Base-by-base conservation (phyloP, 805 yeast species). In the Wickerhamomyces hampshirensis region DNA sequence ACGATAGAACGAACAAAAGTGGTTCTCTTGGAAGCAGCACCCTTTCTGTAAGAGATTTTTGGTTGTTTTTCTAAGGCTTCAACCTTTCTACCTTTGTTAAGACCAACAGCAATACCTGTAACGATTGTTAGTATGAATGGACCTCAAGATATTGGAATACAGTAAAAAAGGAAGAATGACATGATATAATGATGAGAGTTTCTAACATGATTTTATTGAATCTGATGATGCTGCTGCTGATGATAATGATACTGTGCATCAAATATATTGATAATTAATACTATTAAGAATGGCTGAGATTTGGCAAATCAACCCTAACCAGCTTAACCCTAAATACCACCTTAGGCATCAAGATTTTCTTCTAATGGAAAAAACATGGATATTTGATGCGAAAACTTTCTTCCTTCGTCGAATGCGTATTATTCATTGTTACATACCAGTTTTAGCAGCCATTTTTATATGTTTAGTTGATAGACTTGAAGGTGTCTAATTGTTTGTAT, bases 51-150 rank as follows among this genome's bases (percentile, higher is more conserved):
- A 50, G 97, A 85, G 63, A 84, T 77, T 69, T 85, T 87, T 71
- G 89, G 84, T 62, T 87, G 82, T 63, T 78, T 80, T 65, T 80
- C 83, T 71, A 82, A 79, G 51, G 81, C 65, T 69, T 85, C 80
- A 74, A 87, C 93, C 75, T 85, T 80, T 94, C 84, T 94, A 73
- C 99, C 99, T 77, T 94, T 91, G 96, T 93, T 94, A 72, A 82
- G 77, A 73, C 99, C 99, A 76, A 81, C 80, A 76, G 96, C 95
- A 71, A 91, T 87, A 73, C 94, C 93, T 79, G 56, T 24, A 26
- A 43, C 23, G 14, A 21, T 14, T 37, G 68, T 65, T 66, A 63
- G 69, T 63, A 62, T 27, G 23, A 12, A 18, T 17, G 26, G 16
- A 30, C 33, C 26, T 18, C 13, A 14, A 23, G 8, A 28, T 28